phyloP scores from a whole-genome alignment of 108 stramenopile genomes.

The Fistulifera pelliculosa region DNA sequence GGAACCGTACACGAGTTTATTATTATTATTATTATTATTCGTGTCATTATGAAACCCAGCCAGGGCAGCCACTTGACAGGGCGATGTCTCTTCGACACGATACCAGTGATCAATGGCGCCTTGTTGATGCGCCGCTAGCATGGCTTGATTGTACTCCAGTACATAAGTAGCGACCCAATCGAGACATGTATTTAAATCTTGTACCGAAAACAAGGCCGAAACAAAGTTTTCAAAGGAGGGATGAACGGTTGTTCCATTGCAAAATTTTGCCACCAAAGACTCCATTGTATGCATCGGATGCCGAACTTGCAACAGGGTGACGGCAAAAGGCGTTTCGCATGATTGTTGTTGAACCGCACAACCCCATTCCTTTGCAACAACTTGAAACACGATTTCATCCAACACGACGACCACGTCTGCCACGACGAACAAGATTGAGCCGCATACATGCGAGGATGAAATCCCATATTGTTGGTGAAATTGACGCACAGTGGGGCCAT shows the following conservation, averaged over 20 bases:
- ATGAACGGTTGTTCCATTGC: background rate
- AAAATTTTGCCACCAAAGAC: background rate
- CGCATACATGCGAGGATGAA: constrained; percentile 38
- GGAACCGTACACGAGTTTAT: no score
- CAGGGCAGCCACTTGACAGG: background rate
- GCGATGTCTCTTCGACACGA: background rate
- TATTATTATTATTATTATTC: background rate
- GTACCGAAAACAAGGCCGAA: background rate
- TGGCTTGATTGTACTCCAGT: constrained; percentile 7
- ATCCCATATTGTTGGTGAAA: constrained; percentile 34
- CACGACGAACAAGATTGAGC: background rate
- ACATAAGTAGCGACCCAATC: background rate
- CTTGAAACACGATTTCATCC: background rate
- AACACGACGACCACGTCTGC: background rate
- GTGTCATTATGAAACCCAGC: constrained; percentile 2
- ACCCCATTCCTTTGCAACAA: background rate
- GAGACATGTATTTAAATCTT: background rate
- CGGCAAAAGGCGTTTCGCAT: constrained; percentile 1
- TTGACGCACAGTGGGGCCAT: background rate
- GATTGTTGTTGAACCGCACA: background rate
- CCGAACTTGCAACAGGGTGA: background rate
- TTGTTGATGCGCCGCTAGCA: background rate
- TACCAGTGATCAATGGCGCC: background rate
- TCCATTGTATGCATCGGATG: constrained; percentile 1
- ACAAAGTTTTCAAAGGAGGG: background rate